Conservation (phyloP, 1,139 yeast species). For the Chernovozyma sophiae-reginae region DNA sequence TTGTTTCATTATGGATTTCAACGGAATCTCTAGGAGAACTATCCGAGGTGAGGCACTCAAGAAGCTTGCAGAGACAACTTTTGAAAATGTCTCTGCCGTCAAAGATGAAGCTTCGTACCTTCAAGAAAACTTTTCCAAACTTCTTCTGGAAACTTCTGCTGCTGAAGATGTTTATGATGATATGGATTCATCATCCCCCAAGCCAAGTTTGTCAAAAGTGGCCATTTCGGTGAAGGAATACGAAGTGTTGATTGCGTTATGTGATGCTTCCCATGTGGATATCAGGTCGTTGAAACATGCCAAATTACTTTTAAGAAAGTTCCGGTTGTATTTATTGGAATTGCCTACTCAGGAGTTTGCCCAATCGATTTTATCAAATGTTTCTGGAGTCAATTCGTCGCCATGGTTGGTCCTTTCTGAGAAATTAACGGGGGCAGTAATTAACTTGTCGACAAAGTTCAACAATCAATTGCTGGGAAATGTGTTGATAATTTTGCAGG, state of each 20-base stretch:
- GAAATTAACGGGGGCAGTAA: constrained; percentile 34
- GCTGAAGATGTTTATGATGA: constrained; percentile 11
- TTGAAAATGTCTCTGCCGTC: constrained; percentile 1
- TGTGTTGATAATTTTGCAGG: constrained; percentile 24
- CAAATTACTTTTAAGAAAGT: constrained; percentile 44
- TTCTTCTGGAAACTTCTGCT: constrained; percentile 22
- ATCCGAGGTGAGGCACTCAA: constrained; percentile 61
- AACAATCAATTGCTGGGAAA: constrained; percentile 24
- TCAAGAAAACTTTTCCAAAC: constrained; percentile 22
- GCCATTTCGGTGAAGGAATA: constrained; percentile 56
- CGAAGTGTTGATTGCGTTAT: constrained; percentile 67
- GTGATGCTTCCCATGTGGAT: constrained; percentile 23
- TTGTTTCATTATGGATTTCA: constrained; percentile 30
- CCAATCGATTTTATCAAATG: constrained; percentile 23
- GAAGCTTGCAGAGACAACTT: constrained; percentile 25
- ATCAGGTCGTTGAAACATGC: constrained; percentile 45
- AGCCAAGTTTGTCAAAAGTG: constrained; percentile 17
- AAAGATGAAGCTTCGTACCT: neutral
- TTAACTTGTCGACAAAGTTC: constrained; percentile 33
- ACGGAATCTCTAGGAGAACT: constrained; percentile 36
- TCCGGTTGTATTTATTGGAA: constrained; percentile 57
- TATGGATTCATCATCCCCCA: constrained; percentile 2
- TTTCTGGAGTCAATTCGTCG: constrained; percentile 19
- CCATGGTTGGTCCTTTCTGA: constrained; percentile 38
- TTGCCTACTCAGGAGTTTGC: constrained; percentile 49